A percentile compares a stretch with the other conserved stretches of the same genome.
phyloP scores from a whole-genome alignment of 345 rosid species.

The Aquilaria malaccensis region DNA sequence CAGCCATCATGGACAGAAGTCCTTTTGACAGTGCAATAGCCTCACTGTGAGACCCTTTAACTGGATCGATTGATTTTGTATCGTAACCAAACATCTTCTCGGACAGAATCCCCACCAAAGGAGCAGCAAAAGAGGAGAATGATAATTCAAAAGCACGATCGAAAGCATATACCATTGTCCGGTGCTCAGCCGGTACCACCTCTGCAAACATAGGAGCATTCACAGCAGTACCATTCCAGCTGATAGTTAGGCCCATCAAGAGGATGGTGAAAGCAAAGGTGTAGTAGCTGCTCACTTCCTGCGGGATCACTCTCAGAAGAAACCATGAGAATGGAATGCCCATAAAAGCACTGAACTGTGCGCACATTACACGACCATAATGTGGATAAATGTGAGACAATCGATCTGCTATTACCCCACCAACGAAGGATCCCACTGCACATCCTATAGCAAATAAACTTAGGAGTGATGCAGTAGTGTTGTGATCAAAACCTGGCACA shows the following conservation, averaged over 20 bases:
- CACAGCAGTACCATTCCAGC: conserved; percentile 87
- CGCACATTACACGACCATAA: conserved; percentile 85
- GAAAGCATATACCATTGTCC: conserved; percentile 93
- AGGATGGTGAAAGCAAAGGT: conserved; percentile 54
- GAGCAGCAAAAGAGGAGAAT: conserved; percentile 92
- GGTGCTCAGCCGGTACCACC: conserved; percentile 81
- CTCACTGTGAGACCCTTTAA: conserved; percentile 53
- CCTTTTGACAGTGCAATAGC: conserved; percentile 82
- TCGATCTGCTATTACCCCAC: conserved; percentile 76
- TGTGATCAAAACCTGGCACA: conserved; percentile 66
- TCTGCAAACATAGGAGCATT: conserved; percentile 95
- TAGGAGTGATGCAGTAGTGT: conserved; percentile 66
- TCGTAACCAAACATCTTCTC: conserved; percentile 81
- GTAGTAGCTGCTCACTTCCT: conserved; percentile 50
- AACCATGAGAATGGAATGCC: conserved; percentile 86
- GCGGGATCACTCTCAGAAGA: conserved; percentile 76
- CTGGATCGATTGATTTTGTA: conserved; percentile 55
- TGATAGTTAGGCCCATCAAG: conserved; percentile 80
- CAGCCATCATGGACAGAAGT: conserved; percentile 82
- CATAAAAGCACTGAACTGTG: conserved; percentile 93
- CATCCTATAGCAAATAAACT: conserved; percentile 78
- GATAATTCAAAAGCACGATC: conserved; percentile 92
- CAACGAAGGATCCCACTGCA: conserved; percentile 61
- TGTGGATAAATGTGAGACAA: conserved; percentile 51
- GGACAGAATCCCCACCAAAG: conserved; percentile 88